Base-by-base conservation (phyloP, 202 grass and related monocot genomes). In the Musa balbisiana region DNA sequence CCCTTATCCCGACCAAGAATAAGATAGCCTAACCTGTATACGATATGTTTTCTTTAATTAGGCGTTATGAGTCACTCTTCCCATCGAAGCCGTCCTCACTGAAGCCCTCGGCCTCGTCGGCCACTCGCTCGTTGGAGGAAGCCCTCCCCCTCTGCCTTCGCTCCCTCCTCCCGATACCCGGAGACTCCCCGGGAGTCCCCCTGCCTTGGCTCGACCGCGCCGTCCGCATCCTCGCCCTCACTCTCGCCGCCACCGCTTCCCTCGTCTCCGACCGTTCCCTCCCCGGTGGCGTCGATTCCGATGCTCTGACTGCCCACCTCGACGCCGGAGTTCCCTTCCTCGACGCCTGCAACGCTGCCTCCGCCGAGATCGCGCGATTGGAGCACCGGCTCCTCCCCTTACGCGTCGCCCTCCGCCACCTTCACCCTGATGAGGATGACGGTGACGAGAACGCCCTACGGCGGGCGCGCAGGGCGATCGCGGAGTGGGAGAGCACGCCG, bases 291-390 rank as follows among this genome's bases (percentile, higher is more conserved):
- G 17, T 15, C 52, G 53, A 24, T 77, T 43, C 66, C 71, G 73
- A 76, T 25, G 72, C 55, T 14, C 24, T 56, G 19, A 69, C 55
- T n/a, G 70, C 19, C 9, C 19, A 84, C 63, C 26, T 80, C 8
- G 62, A 80, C 56, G 64, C 70, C 11, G 67, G 75, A 22, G 49
- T 80, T 43, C 11, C 69, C 29, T 56, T 80, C 19, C 76, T 80
- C 77, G 70, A 84, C 69, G 64, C 59, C 23, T 84, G 76, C 26
- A 84, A 79, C 77, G 52, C 68, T 4, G 15, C 75, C 25, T 75
- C 63, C 8, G 77, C 77, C 12, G 66, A n/a, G 15, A 79, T 84
- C 68, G 75, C 76, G 54, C 69, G 25, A 3, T 16, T 84, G 22
- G 64, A 15, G 49, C 55, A 53, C 55, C 13, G 33, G 1, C 51